Base-by-base conservation (phyloP, 805 yeast genomes). In the Zygotorulaspora chibaensis region DNA sequence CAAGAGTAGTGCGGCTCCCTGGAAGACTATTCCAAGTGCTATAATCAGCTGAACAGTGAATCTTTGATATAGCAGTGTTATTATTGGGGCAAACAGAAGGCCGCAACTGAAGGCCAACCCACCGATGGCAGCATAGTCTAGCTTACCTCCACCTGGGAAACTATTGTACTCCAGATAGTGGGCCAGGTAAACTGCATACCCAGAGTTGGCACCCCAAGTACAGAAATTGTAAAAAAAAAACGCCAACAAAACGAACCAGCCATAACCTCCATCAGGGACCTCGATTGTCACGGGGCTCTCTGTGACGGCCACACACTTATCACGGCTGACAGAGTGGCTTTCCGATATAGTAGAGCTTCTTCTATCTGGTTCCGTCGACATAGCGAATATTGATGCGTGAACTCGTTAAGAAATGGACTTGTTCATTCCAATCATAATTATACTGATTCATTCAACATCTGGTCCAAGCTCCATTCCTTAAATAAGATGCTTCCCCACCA, bases 161-260 rank as follows among this genome's bases (percentile, higher is more conserved):
- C 68, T 62, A 47, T 72, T 57, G 35, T 68, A 50, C 30, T 71
- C 66, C 28, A 79, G 47, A 54, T 78, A 79, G 40, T 71, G 62
- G 10, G 80, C 71, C 31, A 78, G 66, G 37, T 77, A 79, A 9
- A 79, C 65, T 2, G 80, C 76, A 56, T 68, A 78, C 0, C 78
- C 80, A 3, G 80, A 67, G 51, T 77, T 78, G 44, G 79, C 71
- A n/a, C 84, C 84, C 82, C 83, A 79, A 1, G 80, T 73, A 36
- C 70, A 64, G 52, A 73, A 70, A 49, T 72, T 75, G 47, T 73
- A 63, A 2, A 76, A 47, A 41, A 68, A 62, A 26, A 71, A 62
- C 0, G 75, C 74, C 20, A 74, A 57, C 16, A 75, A 72, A 11
- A 79, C 64, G 2, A 77, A 71, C 77, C 81, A 75, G 6, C 79